phyloP scores from a whole-genome alignment of 1,284 basidiomycete genomes.

The Laetiporus sulphureus region DNA sequence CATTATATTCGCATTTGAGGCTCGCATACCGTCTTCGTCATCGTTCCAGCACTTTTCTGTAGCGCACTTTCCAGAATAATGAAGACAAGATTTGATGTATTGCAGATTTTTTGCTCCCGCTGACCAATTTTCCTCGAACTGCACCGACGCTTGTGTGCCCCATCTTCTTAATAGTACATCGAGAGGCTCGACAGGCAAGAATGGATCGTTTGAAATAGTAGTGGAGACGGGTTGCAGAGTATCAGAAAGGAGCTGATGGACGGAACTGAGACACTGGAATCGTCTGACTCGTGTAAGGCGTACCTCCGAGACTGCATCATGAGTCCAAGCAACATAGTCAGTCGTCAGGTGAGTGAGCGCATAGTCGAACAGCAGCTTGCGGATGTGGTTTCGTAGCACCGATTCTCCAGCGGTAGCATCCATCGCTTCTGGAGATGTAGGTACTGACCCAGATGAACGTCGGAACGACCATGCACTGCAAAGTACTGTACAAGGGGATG shows the following conservation, averaged over 20 bases:
- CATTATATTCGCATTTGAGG: not conserved
- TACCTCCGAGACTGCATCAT: conserved; percentile 41
- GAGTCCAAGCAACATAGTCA: conserved; percentile 49
- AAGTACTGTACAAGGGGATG: too few species aligned
- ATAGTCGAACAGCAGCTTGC: conserved; percentile 46
- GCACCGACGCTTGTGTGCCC: conserved; percentile 24
- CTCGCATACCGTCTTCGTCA: conserved; percentile 16
- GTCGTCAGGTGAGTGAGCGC: conserved; percentile 45
- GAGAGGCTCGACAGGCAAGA: conserved; percentile 44
- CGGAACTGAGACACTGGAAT: not conserved
- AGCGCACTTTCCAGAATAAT: conserved; percentile 18
- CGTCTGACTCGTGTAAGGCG: not conserved
- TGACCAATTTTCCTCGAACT: conserved; percentile 39
- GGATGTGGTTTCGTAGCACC: conserved; percentile 42
- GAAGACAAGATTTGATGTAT: conserved; percentile 31
- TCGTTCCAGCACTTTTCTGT: conserved; percentile 28
- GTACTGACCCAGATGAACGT: not conserved
- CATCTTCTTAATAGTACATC: conserved; percentile 28
- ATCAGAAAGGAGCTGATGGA: conserved; percentile 35
- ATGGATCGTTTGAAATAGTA: conserved; percentile 42
- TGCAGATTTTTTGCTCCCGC: conserved; percentile 29
- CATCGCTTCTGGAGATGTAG: too few species aligned
- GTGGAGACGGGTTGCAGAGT: conserved; percentile 36
- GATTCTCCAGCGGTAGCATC: conserved; percentile 15
- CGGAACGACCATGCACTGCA: too few species aligned